Percentiles rank a stretch among this genome's conserved stretches.
These are phyloP conservation scores for Phoenix dactylifera DNA, from an alignment of 176 grass and related monocot species.

Conservation along the genomic window DNA sequence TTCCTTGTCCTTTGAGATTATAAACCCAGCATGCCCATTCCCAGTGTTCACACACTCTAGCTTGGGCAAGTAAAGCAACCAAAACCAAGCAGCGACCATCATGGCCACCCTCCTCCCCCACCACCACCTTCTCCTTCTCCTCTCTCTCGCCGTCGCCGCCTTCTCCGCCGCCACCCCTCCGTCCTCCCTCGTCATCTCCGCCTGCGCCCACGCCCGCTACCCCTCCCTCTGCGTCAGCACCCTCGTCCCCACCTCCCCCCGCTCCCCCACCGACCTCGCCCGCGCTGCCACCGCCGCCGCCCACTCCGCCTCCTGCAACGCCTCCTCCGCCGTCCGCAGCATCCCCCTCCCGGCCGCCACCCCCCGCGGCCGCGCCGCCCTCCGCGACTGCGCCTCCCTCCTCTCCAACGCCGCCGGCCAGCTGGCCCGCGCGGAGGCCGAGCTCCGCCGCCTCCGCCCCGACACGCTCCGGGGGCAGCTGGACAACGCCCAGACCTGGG, in stretches of 20 bases:
- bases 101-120: background rate
- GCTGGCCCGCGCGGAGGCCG: background rate
- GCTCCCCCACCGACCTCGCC: conserved; percentile 2
- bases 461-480: background rate
- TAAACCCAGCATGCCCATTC: no score
- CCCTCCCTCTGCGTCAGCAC: conserved; percentile 8
- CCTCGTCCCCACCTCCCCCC: background rate
- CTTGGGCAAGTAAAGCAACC: no score
- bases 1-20: no score
- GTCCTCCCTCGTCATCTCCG: background rate
- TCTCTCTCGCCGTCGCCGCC: background rate
- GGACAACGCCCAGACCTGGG: conserved; percentile 13
- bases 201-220: conserved; percentile 6
- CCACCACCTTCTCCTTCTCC: background rate
- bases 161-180: background rate
- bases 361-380: background rate
- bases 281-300: background rate
- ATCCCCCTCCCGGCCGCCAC: background rate
- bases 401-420: no score
- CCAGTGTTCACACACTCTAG: no score
- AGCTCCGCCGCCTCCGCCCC: background rate
- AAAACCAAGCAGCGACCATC: no score
- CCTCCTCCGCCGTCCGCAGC: background rate
- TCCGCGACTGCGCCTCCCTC: conserved; percentile 5
- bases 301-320: background rate